Evolutionary conservation across 169 alveolate species (phyloP), one percentile per base, ranked within the genome.

Genomic region (Eimeria brunetti): DNA sequence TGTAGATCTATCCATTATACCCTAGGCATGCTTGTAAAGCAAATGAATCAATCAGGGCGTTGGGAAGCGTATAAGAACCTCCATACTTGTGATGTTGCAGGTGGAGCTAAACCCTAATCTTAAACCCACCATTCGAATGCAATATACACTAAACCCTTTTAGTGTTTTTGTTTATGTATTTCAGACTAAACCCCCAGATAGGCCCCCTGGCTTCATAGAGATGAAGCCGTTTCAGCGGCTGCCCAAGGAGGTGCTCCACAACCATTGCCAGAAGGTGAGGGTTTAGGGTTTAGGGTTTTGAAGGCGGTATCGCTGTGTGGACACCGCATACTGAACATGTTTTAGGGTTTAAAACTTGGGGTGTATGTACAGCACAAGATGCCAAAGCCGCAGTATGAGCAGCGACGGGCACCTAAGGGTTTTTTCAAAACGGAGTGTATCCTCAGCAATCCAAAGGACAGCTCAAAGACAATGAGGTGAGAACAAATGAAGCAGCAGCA

Each of bases 351-450:
- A 8, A n/a, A 7, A 11, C 7, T 84, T 24, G 62, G 44, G 93
- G 89, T 64, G 93, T 62, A n/a, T 86, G 81, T n/a, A 22, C 95
- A 89, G 95, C 95, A 89, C 62, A 89, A 89, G 89, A 53, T 89
- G 62, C 95, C 95, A 18, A 71, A 75, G 89, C 95, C 95, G 88
- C 95, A 80, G 49, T 89, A 71, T 67, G 95, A 89, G 49, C 95
- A 75, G 89, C 85, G 85, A 27, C 6, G 36, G 81, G 95, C 95
- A 9, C 56, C 85, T n/a, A 62, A 62, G 51, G 88, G 88, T 11
- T 73, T 36, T 51, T 89, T 89, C 30, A 53, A 49, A 18, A 51
- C 95, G 27, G 95, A 89, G 80, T 89, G 95, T 58, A 75, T 89
- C 89, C 56, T 89, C 41, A 58, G 76, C 78, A 58, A 71, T 22